Percentiles rank a stretch among this genome's conserved stretches.
These are phyloP conservation scores for Paecilomyces sp. DNA, from an alignment of 2,329 filamentous ascomycete species.

Conservation along the genomic window DNA sequence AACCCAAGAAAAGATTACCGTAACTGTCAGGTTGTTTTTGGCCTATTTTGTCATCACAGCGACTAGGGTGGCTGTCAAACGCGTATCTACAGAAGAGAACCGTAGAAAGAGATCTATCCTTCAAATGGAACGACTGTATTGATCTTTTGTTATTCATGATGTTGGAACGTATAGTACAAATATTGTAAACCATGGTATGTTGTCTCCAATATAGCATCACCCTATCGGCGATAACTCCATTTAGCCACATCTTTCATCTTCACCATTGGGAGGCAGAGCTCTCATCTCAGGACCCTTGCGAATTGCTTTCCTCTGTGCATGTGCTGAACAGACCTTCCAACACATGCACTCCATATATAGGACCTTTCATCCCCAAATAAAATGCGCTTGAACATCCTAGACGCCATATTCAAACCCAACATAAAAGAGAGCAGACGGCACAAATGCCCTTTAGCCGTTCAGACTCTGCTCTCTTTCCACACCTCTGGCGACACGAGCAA, in stretches of 20 bases:
- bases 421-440: conserved; percentile 3
- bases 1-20: not conserved
- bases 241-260: not conserved
- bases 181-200: not conserved
- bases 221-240: not conserved
- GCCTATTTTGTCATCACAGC: too few relatives aligned
- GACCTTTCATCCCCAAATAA: not conserved
- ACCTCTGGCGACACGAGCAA: conserved; percentile 78
- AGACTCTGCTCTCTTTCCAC: conserved; percentile 80
- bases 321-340: not conserved
- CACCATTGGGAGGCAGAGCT: not conserved
- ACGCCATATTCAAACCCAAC: not conserved
- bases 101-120: not conserved
- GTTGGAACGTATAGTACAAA: not conserved
- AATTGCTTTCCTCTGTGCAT: not conserved
- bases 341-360: not conserved
- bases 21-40: not conserved
- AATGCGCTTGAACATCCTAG: not conserved
- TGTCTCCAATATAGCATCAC: not conserved
- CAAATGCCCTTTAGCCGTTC: conserved; percentile 31
- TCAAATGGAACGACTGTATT: too few relatives aligned
- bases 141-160: not conserved
- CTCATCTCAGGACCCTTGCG: not conserved
- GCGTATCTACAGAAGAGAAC: not conserved
- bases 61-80: not conserved